Evolutionary conservation across 73 alveolate species (phyloP).

Genomic region (Paraurostyla sp.): DNA sequence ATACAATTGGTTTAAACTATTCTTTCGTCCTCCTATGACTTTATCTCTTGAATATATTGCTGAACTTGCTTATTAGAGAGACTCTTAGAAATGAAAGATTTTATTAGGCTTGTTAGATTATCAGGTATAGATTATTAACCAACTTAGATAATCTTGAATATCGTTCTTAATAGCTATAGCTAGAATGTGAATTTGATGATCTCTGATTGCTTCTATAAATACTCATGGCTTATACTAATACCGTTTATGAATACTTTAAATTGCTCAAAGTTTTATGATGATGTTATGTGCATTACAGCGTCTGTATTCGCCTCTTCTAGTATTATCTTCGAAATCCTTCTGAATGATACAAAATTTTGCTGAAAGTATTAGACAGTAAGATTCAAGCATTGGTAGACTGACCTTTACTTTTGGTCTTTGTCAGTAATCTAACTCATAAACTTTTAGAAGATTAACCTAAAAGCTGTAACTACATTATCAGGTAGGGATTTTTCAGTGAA

Average conservation of each 20-base stretch:
- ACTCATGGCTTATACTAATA: too few relatives aligned
- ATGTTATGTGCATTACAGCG: not conserved
- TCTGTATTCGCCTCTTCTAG: not conserved
- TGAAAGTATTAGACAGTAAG: not conserved
- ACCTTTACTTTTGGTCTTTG: not conserved
- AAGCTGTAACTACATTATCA: slow-evolving; percentile 13
- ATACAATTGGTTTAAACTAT: too few relatives aligned
- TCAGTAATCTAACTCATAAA: not conserved
- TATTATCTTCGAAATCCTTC: not conserved
- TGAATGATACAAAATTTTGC: not conserved
- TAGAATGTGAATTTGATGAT: too few relatives aligned
- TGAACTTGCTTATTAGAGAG: slow-evolving; percentile 7
- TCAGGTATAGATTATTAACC: too few relatives aligned
- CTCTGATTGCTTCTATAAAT: too few relatives aligned
- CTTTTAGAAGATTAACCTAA: not conserved
- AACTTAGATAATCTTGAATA: too few relatives aligned
- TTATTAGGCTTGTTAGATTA: not conserved
- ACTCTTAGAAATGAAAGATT: not conserved
- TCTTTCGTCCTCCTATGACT: too few relatives aligned
- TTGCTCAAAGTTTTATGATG: not conserved
- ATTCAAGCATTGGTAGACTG: not conserved
- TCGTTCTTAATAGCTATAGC: too few relatives aligned
- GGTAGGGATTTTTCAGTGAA: not conserved
- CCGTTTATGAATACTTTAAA: not conserved
- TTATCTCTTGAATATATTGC: too few relatives aligned